Base-by-base conservation (phyloP, 139 green algal species). In the Chlorella sp. region DNA sequence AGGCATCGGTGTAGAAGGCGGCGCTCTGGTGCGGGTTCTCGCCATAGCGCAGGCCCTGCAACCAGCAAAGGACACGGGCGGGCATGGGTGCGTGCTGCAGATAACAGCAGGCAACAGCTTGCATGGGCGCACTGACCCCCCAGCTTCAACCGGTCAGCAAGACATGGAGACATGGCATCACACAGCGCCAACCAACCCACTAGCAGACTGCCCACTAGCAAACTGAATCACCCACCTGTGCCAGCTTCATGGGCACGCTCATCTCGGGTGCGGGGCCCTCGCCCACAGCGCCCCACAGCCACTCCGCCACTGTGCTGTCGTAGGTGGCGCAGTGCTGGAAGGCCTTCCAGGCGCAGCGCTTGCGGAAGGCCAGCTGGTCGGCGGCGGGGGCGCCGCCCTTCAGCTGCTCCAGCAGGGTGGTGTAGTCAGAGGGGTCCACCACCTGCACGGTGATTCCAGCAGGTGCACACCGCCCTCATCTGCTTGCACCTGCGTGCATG, bases 21-120 rank as follows among this genome's bases (percentile, higher is more conserved):
- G 98, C 98, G n/a, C 85, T 57, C 88, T 99, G 97, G 90, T 99
- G 98, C 0, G 98, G 97, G 94, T 99, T 99, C 93, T 99, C 97
- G 12, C 97, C 97, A 82, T 98, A 98, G 9, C 95, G 89, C 88
- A 99, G 94, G n/a, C 87, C 87, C 64, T 91, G 72, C 0, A 60
- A 15, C 44, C 6, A 51, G 44, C 44, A 6, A 51, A 9, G n/a
- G n/a, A n/a, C n/a, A n/a, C n/a, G n/a, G n/a, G n/a, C n/a, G n/a
- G n/a, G n/a, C n/a, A n/a, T n/a, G n/a, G n/a, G n/a, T n/a, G n/a
- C n/a, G n/a, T n/a, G n/a, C n/a, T n/a, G n/a, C n/a, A n/a, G 44
- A 51, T 60, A 60, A 23, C 51, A 60, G 51, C 51, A 60, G 9
- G 15, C 51, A 60, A 51, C 44, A 16, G 9, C 44, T 51, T 60